Evolutionary conservation across 73 alveolate genomes (phyloP).

Genomic region (Uronychia binucleata): DNA sequence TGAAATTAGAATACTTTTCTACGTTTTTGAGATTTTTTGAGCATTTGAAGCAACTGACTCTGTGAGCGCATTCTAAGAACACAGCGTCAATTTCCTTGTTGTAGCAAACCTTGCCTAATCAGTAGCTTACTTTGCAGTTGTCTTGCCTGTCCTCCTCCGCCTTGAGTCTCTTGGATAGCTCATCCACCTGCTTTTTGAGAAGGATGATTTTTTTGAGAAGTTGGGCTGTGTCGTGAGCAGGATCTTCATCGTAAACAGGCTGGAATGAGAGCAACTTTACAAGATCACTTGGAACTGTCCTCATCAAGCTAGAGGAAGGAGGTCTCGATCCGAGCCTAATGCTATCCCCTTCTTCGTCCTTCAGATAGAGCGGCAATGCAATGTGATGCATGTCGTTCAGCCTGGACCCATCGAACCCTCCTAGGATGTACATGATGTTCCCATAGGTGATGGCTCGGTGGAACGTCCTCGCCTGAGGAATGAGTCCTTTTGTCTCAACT

Average conservation of each 20-base stretch:
- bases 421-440: conserved; percentile 76
- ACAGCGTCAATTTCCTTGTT: conserved; percentile 79
- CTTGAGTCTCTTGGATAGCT: conserved; percentile 34
- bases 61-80: conserved; percentile 80
- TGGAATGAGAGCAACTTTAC: conserved; percentile 4
- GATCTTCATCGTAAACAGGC: conserved; percentile 1
- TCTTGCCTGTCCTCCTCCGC: conserved; percentile 50
- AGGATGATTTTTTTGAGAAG: conserved; percentile 20
- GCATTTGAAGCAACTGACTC: conserved; percentile 78
- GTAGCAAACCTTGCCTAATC: too few species aligned
- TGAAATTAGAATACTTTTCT: too few species aligned
- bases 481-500: conserved; percentile 68
- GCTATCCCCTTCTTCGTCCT: conserved; percentile 47
- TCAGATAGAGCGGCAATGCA: conserved; percentile 36
- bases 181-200: conserved; percentile 45
- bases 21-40: conserved; percentile 43
- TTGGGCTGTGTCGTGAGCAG: neutral
- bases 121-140: conserved; percentile 75
- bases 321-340: conserved; percentile 41
- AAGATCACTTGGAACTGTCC: conserved; percentile 58
- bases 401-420: conserved; percentile 88
- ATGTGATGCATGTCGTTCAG: conserved; percentile 73
- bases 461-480: conserved; percentile 81
- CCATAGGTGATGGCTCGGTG: conserved; percentile 69
- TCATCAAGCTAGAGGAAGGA: conserved; percentile 49